Evolutionary conservation across 306 rosid genomes (phyloP).

Genomic region (Prunus mongolica): DNA sequence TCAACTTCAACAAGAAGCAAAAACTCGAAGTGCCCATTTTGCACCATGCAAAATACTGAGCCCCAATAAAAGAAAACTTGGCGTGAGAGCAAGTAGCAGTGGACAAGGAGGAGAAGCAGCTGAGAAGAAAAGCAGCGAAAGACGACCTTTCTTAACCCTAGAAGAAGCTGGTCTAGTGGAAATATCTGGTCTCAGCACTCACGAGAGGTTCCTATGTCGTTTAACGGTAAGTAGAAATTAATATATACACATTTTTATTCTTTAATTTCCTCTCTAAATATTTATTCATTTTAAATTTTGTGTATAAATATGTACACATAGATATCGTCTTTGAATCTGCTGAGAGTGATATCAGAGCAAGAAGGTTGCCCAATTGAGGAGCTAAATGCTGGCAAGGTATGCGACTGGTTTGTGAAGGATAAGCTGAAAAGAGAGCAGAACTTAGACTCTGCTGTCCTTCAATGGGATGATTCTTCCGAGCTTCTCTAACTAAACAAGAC

Average conservation of each 20-base stretch:
- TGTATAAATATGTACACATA: conserved; percentile 1
- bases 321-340: conserved; percentile 81
- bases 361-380: conserved; percentile 85
- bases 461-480: conserved; percentile 88
- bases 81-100: conserved; percentile 31
- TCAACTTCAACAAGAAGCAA: conserved; percentile 18
- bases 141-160: conserved; percentile 51
- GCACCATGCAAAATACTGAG: neutral
- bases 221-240: conserved; percentile 46
- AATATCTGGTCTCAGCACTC: conserved; percentile 72
- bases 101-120: conserved; percentile 25
- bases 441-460: conserved; percentile 76
- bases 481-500: neutral
- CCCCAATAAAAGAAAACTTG: conserved; percentile 10
- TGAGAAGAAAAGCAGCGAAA: conserved; percentile 28
- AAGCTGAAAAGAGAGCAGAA: conserved; percentile 74
- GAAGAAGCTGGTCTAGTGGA: conserved; percentile 96
- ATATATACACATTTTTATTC: no score
- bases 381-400: conserved; percentile 72
- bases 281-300: neutral
- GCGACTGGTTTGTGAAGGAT: conserved; percentile 68
- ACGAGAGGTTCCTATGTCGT: conserved; percentile 87
- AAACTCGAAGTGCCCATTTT: neutral
- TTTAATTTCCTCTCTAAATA: no score
- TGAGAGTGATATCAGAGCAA: conserved; percentile 82